phyloP scores from a whole-genome alignment of 257 asterid genomes.

The Scutellaria baicalensis region DNA sequence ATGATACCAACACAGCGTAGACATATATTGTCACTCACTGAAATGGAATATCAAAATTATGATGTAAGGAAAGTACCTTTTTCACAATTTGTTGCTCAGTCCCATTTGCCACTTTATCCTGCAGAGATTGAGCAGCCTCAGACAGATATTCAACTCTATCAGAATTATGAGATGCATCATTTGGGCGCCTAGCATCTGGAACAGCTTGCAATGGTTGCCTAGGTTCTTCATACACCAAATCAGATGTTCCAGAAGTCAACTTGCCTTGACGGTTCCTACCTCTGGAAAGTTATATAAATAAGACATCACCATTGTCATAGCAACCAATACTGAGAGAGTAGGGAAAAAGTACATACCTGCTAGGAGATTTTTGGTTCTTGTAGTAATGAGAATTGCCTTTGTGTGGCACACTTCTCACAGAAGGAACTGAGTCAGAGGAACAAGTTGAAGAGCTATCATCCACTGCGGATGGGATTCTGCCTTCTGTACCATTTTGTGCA shows the following conservation, averaged over 20 bases:
- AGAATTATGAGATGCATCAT: constrained; percentile 27
- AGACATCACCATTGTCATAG: not conserved
- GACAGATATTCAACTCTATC: constrained; percentile 25
- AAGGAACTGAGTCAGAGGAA: constrained; percentile 82
- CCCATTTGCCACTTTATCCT: constrained; percentile 34
- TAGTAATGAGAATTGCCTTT: constrained; percentile 22
- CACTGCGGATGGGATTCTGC: constrained; percentile 40
- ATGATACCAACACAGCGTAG: not conserved
- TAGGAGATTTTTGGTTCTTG: constrained; percentile 50
- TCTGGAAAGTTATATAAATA: constrained; percentile 28
- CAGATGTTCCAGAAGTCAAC: constrained; percentile 30
- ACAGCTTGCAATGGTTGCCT: constrained; percentile 36
- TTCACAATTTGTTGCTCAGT: constrained; percentile 25
- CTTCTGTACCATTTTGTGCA: constrained; percentile 51
- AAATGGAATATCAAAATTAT: not conserved
- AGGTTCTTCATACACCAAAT: constrained; percentile 41
- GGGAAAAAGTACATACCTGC: constrained; percentile 33
- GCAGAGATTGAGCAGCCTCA: constrained; percentile 24
- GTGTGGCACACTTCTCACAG: constrained; percentile 37
- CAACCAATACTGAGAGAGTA: not conserved
- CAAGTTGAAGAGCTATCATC: constrained; percentile 94
- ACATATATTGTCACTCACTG: not conserved
- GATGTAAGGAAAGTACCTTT: constrained; percentile 32
- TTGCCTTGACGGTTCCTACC: constrained; percentile 45
- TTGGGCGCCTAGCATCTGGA: constrained; percentile 26